phyloP scores from a whole-genome alignment of 345 rosid species.

The Gossypium herbaceum region DNA sequence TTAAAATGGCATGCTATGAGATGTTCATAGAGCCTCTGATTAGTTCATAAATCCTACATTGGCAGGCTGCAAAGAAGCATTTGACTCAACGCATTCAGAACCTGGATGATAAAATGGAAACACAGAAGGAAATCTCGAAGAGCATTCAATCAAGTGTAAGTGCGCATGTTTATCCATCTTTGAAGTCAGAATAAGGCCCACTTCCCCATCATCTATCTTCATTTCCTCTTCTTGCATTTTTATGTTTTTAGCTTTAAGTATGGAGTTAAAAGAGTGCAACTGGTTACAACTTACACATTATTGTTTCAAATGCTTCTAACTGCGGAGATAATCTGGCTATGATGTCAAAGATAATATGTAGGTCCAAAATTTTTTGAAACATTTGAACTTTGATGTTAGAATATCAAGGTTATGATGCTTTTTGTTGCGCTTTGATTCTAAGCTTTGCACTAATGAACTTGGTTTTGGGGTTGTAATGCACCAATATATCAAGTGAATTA shows the following conservation, averaged over 20 bases:
- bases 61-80: constrained; percentile 78
- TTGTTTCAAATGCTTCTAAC: neutral
- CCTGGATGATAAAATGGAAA: constrained; percentile 77
- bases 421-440: neutral
- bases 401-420: neutral
- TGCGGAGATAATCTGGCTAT: neutral
- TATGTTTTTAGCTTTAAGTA: neutral
- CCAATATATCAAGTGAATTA: neutral
- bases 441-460: neutral
- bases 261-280: neutral
- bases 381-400: neutral
- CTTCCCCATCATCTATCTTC: neutral
- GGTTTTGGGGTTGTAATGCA: neutral
- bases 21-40: neutral
- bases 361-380: neutral
- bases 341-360: neutral
- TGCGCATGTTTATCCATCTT: neutral
- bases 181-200: neutral
- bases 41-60: constrained; percentile 17
- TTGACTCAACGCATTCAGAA: constrained; percentile 68
- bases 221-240: neutral
- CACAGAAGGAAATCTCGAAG: constrained; percentile 68
- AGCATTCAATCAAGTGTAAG: constrained; percentile 63
- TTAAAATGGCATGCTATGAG: neutral
- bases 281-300: neutral